Percentiles rank a stretch among this genome's conserved stretches.
phyloP scores from a whole-genome alignment of 192 early-diverging fungal species.

The Coemansia sp. region DNA sequence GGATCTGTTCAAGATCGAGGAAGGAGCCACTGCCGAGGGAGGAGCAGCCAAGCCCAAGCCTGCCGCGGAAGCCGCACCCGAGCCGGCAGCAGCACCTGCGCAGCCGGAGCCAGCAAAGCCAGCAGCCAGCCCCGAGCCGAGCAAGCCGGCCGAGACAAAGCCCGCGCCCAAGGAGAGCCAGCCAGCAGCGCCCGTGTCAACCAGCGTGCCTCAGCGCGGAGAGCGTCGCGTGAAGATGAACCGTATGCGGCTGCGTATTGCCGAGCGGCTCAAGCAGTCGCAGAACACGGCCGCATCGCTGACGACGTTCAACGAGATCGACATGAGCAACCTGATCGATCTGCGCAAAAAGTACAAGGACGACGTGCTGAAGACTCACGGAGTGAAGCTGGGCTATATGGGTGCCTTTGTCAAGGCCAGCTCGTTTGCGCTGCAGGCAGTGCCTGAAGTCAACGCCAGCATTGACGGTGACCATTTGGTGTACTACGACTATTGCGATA shows the following conservation, averaged over 20 bases:
- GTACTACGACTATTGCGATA: slow-evolving; percentile 93
- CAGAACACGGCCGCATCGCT: slow-evolving; percentile 95
- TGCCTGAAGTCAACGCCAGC: slow-evolving; percentile 92
- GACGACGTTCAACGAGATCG: slow-evolving; percentile 99
- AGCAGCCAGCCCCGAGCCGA: slow-evolving; percentile 23
- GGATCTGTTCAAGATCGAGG: slow-evolving; percentile 92
- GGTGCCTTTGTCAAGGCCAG: slow-evolving; percentile 94
- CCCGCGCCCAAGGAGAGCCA: slow-evolving; percentile 3
- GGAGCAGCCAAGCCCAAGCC: slow-evolving; percentile 49
- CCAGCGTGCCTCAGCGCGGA: slow-evolving; percentile 32
- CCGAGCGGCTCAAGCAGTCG: slow-evolving; percentile 93
- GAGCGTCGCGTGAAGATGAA: slow-evolving; percentile 87
- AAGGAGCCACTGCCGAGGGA: slow-evolving; percentile 45
- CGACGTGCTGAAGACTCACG: slow-evolving; percentile 86
- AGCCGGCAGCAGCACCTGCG: slow-evolving; percentile 10
- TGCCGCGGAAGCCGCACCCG: slow-evolving; percentile 31
- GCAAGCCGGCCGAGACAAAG: slow-evolving; percentile 30
- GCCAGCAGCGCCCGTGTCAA: slow-evolving; percentile 16
- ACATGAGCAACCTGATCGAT: slow-evolving; percentile 94
- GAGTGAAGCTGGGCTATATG: slow-evolving; percentile 98
- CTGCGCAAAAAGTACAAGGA: slow-evolving; percentile 95
- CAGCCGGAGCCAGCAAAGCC: slow-evolving; percentile 20
- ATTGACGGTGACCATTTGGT: slow-evolving; percentile 91
- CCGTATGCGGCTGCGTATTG: slow-evolving; percentile 93
- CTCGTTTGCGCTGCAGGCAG: slow-evolving; percentile 76